Conservation (phyloP, 176 grass and related monocot species). For the Rhynchospora tenuis region DNA sequence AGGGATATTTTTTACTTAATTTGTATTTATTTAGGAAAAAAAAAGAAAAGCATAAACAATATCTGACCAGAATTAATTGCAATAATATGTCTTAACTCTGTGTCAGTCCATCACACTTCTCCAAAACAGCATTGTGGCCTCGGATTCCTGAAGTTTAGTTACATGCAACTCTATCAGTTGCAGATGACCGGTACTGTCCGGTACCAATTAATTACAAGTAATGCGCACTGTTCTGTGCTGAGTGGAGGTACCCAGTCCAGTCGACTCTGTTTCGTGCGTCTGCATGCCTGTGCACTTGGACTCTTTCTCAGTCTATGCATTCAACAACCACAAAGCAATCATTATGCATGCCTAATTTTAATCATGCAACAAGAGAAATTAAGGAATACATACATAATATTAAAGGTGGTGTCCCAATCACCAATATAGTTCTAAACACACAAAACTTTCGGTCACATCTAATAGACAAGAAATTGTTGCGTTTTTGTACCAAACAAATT, state of each 20-base stretch:
- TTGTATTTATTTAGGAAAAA: background rate
- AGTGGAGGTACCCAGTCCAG: background rate
- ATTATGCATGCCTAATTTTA: conserved; percentile 1
- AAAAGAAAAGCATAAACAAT: background rate
- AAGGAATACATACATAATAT: background rate
- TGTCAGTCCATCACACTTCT: background rate
- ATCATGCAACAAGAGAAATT: background rate
- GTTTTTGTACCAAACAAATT: too few species aligned
- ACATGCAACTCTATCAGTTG: background rate
- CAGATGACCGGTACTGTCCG: background rate
- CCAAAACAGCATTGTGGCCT: background rate
- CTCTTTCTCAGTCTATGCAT: background rate
- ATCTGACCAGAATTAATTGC: background rate
- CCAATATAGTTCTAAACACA: background rate
- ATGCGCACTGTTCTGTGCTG: background rate
- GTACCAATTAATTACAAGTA: background rate
- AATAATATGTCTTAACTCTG: background rate
- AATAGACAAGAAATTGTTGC: background rate
- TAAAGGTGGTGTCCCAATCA: background rate
- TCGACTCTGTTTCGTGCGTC: background rate
- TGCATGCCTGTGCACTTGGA: background rate
- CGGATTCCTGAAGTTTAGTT: conserved; percentile 14
- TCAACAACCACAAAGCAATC: conserved; percentile 1
- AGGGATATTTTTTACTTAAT: background rate
- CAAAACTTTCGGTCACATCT: background rate